phyloP scores from a whole-genome alignment of 108 stramenopile species.

The Skeletonema tropicum region DNA sequence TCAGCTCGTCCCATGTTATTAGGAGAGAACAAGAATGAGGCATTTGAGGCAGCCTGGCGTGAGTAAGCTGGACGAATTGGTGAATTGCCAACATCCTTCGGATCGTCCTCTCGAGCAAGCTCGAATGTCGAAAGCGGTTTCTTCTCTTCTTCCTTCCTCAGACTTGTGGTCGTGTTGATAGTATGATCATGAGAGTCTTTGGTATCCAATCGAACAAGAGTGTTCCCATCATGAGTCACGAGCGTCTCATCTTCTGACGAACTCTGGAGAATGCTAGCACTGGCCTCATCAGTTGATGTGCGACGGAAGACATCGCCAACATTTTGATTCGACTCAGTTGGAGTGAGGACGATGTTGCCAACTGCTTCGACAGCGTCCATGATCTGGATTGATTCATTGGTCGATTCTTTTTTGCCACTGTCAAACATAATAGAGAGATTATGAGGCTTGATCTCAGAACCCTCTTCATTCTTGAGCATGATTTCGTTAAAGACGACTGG shows the following conservation, averaged over 20 bases:
- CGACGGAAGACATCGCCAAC: conserved; percentile 33
- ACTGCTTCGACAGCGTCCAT: conserved; percentile 32
- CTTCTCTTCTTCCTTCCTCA: conserved; percentile 4
- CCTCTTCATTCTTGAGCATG: conserved; percentile 9
- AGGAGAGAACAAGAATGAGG: conserved; percentile 43
- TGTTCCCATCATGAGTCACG: conserved; percentile 40
- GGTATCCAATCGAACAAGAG: conserved; percentile 21
- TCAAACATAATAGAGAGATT: conserved; percentile 38
- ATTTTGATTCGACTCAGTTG: conserved; percentile 25
- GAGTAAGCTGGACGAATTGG: conserved; percentile 32
- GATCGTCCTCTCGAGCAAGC: neutral
- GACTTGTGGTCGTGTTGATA: conserved; percentile 22
- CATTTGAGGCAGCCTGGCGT: conserved; percentile 36
- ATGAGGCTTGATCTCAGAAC: conserved; percentile 30
- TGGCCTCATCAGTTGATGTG: conserved; percentile 11
- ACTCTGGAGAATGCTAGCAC: neutral
- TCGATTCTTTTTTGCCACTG: conserved; percentile 5
- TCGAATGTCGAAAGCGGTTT: neutral
- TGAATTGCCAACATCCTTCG: conserved; percentile 19
- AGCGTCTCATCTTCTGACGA: conserved; percentile 43
- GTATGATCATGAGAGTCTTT: conserved; percentile 43
- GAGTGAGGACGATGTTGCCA: conserved; percentile 33
- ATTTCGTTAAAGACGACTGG: conserved; percentile 21
- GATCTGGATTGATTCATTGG: conserved; percentile 11
- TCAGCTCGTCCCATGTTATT: conserved; percentile 48